Base-by-base conservation (phyloP, 2,329 filamentous ascomycete genomes). In the Coniosporium tulheliwenetii region DNA sequence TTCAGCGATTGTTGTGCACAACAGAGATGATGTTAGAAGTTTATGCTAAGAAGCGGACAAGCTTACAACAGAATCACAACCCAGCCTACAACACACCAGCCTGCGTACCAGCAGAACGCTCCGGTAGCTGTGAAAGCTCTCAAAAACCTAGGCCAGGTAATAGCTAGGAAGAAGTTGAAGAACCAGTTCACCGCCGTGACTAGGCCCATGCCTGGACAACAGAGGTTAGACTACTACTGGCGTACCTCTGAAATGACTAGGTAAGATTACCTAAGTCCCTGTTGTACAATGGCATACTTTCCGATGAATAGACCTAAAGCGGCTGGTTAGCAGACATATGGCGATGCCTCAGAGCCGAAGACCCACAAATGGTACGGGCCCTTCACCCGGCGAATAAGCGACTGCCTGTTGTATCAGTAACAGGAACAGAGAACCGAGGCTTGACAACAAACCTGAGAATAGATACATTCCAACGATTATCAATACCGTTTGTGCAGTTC, bases 321-420 rank as follows among this genome's bases (percentile, higher is more conserved):
- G 2, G 53, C 51, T 1, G 51, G 53, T 41, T 54, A 52, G 5
- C 13, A 36, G 2, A 8, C 8, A 5, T n/a, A 32, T n/a, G 8
- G 12, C 26, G n/a, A 15, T 32, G 12, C 12, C 12, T n/a, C 36
- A 12, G 29, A 26, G 8, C n/a, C n/a, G n/a, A 14, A 42, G 33
- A 19, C 33, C 41, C 12, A 49, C 47, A 35, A 49, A 50, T 2
- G 45, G 46, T 12, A 47, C 47, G 1, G 48, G 46, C 12, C 47
- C 46, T 47, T 53, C 47, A n/a, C 49, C 49, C 3, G 61, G 61
- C 0, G 59, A 61, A 43, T 64, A 64, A 36, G 19, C 19, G 7
- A 26, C 19, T 26, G 7, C 19, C 19, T 3, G 19, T 4, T 4
- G 7, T 26, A 7, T 26, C 3, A 26, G 19, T 26, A 4, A 26